Evolutionary conservation across 192 early-diverging fungal genomes (phyloP).

Genomic region (Geranomyces variabilis): DNA sequence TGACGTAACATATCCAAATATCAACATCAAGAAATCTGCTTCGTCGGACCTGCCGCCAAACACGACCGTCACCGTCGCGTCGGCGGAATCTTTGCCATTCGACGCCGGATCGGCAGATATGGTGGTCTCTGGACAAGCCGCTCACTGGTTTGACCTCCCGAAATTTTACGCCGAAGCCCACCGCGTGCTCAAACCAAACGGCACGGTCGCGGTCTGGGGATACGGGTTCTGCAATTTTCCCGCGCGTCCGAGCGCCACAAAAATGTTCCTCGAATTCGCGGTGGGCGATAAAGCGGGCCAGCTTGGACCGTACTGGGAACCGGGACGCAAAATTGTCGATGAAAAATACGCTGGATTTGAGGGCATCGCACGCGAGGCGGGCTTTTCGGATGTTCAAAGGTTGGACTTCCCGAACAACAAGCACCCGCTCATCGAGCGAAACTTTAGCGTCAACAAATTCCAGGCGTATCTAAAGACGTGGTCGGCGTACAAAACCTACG

Average conservation of each 20-base stretch:
- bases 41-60: background rate
- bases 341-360: conserved; percentile 2
- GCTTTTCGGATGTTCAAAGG: conserved; percentile 2
- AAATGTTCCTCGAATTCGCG: conserved; percentile 34
- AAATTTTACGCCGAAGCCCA: conserved; percentile 59
- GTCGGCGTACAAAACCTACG: conserved; percentile 60
- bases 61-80: background rate
- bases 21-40: conserved; percentile 4
- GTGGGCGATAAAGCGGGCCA: background rate
- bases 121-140: conserved; percentile 8
- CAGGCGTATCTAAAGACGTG: conserved; percentile 60
- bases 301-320: conserved; percentile 48
- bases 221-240: conserved; percentile 52
- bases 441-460: conserved; percentile 45
- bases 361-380: background rate
- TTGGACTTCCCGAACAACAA: background rate
- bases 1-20: no score
- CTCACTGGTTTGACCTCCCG: conserved; percentile 59
- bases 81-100: conserved; percentile 5
- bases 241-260: conserved; percentile 37
- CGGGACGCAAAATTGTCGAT: conserved; percentile 46
- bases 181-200: conserved; percentile 62
- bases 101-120: background rate
- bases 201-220: conserved; percentile 59
- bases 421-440: conserved; percentile 36